phyloP scores from a whole-genome alignment of 2,329 filamentous ascomycete species.

The Diaporthe aspalathi region DNA sequence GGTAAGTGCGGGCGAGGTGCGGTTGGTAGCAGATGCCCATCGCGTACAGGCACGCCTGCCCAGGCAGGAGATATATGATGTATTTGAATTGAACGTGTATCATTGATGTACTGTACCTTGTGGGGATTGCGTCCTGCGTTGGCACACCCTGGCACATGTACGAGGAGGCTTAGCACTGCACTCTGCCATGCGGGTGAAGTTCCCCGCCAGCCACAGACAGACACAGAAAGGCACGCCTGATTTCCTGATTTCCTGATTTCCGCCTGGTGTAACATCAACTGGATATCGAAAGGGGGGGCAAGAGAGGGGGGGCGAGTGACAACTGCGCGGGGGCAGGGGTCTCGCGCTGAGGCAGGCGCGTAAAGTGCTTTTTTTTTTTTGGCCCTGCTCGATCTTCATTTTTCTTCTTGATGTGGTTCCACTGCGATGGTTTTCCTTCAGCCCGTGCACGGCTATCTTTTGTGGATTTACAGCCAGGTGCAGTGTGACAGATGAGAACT shows the following conservation, averaged over 20 bases:
- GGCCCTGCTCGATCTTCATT: background rate
- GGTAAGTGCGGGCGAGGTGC: background rate
- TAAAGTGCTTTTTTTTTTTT: conserved; percentile 10
- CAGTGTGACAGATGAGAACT: background rate
- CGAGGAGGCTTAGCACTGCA: background rate
- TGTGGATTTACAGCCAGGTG: background rate
- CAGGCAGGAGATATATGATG: too few species aligned
- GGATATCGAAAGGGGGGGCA: background rate
- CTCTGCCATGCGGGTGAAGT: background rate
- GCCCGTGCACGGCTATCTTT: background rate
- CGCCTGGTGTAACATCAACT: conserved; percentile 10
- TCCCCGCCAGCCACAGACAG: background rate
- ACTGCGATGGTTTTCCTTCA: conserved; percentile 3
- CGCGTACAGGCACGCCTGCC: background rate
- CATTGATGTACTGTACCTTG: too few species aligned
- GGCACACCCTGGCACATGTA: background rate
- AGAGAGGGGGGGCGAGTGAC: too few species aligned
- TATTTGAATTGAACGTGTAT: too few species aligned
- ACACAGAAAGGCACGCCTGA: too few species aligned
- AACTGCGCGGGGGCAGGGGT: background rate
- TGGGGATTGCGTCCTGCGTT: background rate
- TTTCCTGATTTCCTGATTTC: too few species aligned
- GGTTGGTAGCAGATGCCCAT: background rate
- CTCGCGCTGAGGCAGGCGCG: conserved; percentile 6
- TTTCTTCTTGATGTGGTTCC: background rate